Base-by-base conservation (phyloP, 1,284 basidiomycete species). In the Exobasidium cylindrosporum region DNA sequence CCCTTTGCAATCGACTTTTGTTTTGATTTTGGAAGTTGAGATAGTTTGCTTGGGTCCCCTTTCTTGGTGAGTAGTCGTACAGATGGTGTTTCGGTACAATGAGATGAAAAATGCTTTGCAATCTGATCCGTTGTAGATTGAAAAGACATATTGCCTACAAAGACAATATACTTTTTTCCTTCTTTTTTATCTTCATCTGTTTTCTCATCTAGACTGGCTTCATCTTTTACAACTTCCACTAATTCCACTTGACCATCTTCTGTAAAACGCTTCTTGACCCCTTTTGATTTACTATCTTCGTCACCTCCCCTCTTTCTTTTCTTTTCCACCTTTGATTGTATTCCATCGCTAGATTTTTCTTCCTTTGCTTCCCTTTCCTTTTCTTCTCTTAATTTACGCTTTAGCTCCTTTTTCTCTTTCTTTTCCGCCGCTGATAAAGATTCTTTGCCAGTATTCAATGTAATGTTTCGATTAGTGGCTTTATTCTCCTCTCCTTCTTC, bases 141-240 rank as follows among this genome's bases (percentile, higher is more conserved):
- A 64, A 73, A 79, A 0, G 77, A 65, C 77, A 79, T 79, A 69
- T 79, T 79, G 40, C 77, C 70, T 40, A 78, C 67, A 61, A 78
- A 78, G 32, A 78, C 64, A 60, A 78, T 78, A 58, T 66, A 72
- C 17, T 40, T 14, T 10, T 56, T 50, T 31, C 54, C 50, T 24
- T 68, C 58, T 0, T 61, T 62, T 13, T 50, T 54, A 47, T 64
- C 57, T 23, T 54, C 54, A 40, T 57, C 63, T 21, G 32, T 43
- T n/a, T 46, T 17, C 13, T 57, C 13, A n/a, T n/a, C n/a, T 26
- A 56, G 24, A n/a, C 64, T 3, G 11, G 43, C 24, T 28, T 44
- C 17, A 26, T 62, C 1, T 29, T 35, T 24, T 43, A 53, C 29
- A 23, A 24, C 45, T 14, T 31, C 14, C 1, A 17, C 60, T 54